These are phyloP conservation scores for Mycena galopus DNA, from an alignment of 768 basidiomycete genomes.

Conservation along the genomic window DNA sequence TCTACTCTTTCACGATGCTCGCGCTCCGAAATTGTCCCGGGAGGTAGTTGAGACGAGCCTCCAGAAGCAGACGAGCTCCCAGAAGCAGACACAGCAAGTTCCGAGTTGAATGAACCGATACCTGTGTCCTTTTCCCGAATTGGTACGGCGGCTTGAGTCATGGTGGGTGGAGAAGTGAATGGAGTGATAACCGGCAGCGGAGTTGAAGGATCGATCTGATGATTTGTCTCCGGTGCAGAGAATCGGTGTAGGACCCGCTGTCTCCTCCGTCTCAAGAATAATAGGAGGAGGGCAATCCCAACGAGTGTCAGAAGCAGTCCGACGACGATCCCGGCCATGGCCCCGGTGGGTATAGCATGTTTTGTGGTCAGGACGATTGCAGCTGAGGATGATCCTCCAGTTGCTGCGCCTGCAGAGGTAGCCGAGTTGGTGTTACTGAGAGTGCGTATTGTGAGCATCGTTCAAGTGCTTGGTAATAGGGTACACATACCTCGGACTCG, in stretches of 20 bases:
- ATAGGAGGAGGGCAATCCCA: not conserved
- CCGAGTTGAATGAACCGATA: not conserved
- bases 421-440: not conserved
- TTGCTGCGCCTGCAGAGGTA: not conserved
- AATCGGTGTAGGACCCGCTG: not conserved
- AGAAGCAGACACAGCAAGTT: not conserved
- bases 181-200: not conserved
- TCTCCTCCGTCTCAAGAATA: not conserved
- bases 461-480: not conserved
- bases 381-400: not conserved
- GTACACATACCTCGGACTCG: not conserved
- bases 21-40: not conserved
- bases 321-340: not conserved
- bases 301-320: not conserved
- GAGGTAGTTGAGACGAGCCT: not conserved
- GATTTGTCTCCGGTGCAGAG: not conserved
- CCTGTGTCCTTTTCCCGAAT: not conserved
- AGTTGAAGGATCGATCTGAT: not conserved
- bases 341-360: not conserved
- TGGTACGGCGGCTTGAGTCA: not conserved
- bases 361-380: not conserved
- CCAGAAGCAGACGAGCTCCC: not conserved
- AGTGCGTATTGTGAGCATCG: not conserved
- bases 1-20: not conserved
- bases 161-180: not conserved